These are phyloP conservation scores for Vanilla planifolia DNA, from an alignment of 106 monocot genomes.

Conservation along the genomic window DNA sequence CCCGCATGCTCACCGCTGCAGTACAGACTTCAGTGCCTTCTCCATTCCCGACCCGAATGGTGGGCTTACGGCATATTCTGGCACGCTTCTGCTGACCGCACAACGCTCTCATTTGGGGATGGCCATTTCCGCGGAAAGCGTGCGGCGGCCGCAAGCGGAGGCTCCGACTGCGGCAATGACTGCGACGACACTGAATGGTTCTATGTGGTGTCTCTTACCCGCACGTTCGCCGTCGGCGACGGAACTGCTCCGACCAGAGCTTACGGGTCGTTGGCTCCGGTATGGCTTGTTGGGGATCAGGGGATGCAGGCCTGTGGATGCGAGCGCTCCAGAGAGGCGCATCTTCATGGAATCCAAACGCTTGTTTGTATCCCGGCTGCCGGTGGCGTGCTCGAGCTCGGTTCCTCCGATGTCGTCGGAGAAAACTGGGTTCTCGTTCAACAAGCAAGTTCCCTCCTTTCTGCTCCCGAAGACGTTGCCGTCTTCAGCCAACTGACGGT, in stretches of 20 bases:
- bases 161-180: neutral
- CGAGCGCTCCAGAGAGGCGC: constrained; percentile 27
- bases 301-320: constrained; percentile 22
- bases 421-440: constrained; percentile 29
- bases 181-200: constrained; percentile 45
- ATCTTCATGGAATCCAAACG: constrained; percentile 32
- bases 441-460: constrained; percentile 19
- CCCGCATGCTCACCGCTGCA: constrained; percentile 14
- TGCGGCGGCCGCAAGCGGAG: neutral
- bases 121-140: constrained; percentile 37
- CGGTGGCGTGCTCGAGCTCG: constrained; percentile 37
- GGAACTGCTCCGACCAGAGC: constrained; percentile 14
- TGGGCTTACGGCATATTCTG: constrained; percentile 67
- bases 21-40: constrained; percentile 26
- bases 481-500: too few species aligned
- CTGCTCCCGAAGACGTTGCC: neutral
- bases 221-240: constrained; percentile 18
- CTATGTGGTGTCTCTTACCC: constrained; percentile 39
- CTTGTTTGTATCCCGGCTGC: constrained; percentile 22
- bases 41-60: constrained; percentile 36
- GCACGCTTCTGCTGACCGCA: constrained; percentile 14
- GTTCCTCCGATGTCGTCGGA: constrained; percentile 15
- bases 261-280: constrained; percentile 9
- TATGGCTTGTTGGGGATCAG: constrained; percentile 26
- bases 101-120: constrained; percentile 37